A percentile compares a stretch with the other conserved stretches of the same genome.
Conservation (phyloP, 2,329 filamentous ascomycete species). For the Epichloe typhina region DNA sequence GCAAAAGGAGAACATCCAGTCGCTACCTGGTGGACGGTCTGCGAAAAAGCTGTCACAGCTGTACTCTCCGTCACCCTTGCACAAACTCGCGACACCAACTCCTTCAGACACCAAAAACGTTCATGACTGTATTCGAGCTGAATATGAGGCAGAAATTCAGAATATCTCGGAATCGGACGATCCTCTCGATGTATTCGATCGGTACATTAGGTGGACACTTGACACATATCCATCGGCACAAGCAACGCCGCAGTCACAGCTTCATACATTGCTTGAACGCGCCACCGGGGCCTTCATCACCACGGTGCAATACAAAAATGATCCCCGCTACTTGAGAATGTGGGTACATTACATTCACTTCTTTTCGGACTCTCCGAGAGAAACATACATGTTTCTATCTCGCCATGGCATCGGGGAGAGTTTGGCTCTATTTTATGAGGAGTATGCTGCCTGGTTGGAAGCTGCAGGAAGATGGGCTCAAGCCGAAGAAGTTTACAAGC, state of each 20-base stretch:
- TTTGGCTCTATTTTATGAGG: slow-evolving; percentile 89
- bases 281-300: slow-evolving; percentile 82
- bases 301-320: slow-evolving; percentile 84
- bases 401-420: slow-evolving; percentile 77
- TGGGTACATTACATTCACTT: slow-evolving; percentile 92
- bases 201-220: slow-evolving; percentile 93
- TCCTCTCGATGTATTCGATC: slow-evolving; percentile 86
- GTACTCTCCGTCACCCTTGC: slow-evolving; percentile 54
- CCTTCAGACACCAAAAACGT: slow-evolving; percentile 62
- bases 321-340: slow-evolving; percentile 81
- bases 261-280: slow-evolving; percentile 78
- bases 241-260: slow-evolving; percentile 80
- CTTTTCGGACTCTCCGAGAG: slow-evolving; percentile 85
- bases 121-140: slow-evolving; percentile 66
- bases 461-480: slow-evolving; percentile 71
- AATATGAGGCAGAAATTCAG: slow-evolving; percentile 75
- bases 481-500: slow-evolving; percentile 83
- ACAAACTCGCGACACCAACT: slow-evolving; percentile 47
- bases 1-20: slow-evolving; percentile 97
- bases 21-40: slow-evolving; percentile 74
- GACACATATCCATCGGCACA: slow-evolving; percentile 91
- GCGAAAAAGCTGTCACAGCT: slow-evolving; percentile 77
- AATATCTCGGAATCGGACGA: slow-evolving; percentile 80
- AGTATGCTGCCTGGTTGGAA: slow-evolving; percentile 91
- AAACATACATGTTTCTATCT: slow-evolving; percentile 83